Evolutionary conservation across 1,284 basidiomycete species (phyloP).

Genomic region (Cryptococcus sp.): DNA sequence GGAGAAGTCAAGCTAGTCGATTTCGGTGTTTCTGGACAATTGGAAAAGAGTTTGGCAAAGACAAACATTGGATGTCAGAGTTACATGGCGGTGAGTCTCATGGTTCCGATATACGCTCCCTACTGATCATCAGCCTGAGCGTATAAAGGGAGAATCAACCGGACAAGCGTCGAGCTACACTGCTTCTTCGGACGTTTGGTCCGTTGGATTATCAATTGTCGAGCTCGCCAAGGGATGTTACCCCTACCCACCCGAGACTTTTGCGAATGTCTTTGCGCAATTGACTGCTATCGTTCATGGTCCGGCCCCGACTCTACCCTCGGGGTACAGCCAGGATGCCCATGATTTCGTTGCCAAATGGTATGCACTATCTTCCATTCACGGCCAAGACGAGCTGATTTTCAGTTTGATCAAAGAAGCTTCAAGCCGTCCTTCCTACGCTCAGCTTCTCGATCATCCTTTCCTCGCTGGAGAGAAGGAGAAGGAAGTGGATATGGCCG

Average conservation of each 20-base stretch:
- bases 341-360: conserved; percentile 53
- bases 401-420: conserved; percentile 72
- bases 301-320: conserved; percentile 78
- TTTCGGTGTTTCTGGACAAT: conserved; percentile 95
- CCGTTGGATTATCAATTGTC: conserved; percentile 90
- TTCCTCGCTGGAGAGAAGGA: conserved; percentile 56
- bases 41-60: conserved; percentile 93
- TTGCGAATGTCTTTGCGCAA: conserved; percentile 94
- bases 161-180: conserved; percentile 86
- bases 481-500: conserved; percentile 71
- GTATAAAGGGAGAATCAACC: conserved; percentile 90
- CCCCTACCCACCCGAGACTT: conserved; percentile 98
- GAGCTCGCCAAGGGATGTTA: conserved; percentile 89
- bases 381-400: neutral
- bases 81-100: conserved; percentile 82
- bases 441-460: conserved; percentile 72
- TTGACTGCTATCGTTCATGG: conserved; percentile 94
- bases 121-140: conserved; percentile 64
- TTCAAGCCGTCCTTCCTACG: conserved; percentile 73
- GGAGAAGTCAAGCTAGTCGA: conserved; percentile 95
- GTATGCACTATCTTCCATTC: conserved; percentile 19
- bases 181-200: conserved; percentile 97
- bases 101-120: conserved; percentile 2
- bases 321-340: conserved; percentile 49
- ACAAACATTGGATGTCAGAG: conserved; percentile 98